phyloP scores from a whole-genome alignment of 257 asterid species.

The Nicotiana benthamiana region DNA sequence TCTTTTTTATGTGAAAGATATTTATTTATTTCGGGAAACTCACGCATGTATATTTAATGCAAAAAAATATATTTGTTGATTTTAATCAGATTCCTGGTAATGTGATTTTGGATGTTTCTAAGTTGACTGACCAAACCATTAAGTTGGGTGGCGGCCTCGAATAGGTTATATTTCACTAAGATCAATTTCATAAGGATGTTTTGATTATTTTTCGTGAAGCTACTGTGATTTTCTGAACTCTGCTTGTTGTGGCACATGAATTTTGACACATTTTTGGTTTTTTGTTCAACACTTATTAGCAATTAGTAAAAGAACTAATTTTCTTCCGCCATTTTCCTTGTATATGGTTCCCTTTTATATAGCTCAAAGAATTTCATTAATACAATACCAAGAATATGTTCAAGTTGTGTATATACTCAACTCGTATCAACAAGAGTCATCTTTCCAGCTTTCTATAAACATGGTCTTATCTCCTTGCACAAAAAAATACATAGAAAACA shows the following conservation, averaged over 20 bases:
- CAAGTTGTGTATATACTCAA: not conserved
- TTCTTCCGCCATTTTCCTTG: not conserved
- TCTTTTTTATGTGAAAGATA: not conserved
- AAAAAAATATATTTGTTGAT: not conserved
- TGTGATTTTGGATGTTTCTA: conserved; percentile 75
- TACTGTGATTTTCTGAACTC: not conserved
- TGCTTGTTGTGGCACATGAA: not conserved
- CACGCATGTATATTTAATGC: not conserved
- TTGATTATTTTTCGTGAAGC: not conserved
- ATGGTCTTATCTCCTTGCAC: not conserved
- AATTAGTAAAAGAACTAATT: not conserved
- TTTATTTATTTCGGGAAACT: no score
- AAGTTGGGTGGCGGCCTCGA: conserved; percentile 92
- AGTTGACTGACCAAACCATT: conserved; percentile 58
- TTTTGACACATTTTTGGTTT: not conserved
- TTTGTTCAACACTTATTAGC: not conserved
- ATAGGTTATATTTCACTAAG: conserved; percentile 51
- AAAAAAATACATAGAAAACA: not conserved
- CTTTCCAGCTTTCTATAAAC: not conserved
- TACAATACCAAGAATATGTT: not conserved
- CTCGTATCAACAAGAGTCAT: not conserved
- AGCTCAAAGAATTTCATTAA: not conserved
- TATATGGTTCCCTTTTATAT: not conserved
- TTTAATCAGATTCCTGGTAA: conserved; percentile 72
- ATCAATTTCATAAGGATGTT: not conserved